Base-by-base conservation (phyloP, 2,329 filamentous ascomycete genomes). In the Polychaeton citri region DNA sequence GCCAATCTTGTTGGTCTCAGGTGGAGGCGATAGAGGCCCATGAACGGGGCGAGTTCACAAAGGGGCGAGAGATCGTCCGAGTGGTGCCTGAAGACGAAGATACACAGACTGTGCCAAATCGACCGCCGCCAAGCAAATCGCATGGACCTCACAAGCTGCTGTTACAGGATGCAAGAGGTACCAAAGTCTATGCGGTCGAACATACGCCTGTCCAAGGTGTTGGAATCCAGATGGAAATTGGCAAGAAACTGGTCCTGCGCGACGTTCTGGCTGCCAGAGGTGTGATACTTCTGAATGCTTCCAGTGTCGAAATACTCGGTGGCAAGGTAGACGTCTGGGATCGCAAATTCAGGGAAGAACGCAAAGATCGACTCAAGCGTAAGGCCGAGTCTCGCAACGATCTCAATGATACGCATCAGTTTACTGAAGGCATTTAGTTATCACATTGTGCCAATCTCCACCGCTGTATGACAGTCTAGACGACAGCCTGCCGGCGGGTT, bases 271-370 rank as follows among this genome's bases (percentile, higher is more conserved):
- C 92, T 2, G 74, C 81, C 4, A 69, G 88, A 38, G 90, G 86
- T 0, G 71, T 81, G 34, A 51, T 93, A n/a, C 61, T 96, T 58
- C 64, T 98, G 15, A 79, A 85, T 43, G 77, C 83, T 1, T 63
- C 62, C 2, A 75, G 59, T 38, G 78, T 76, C 36, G 68, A 72
- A n/a, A 53, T 93, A 2, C 59, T 95, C n/a, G 90, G 90, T 2
- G 90, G 90, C 0, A 92, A 83, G 61, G 71, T 96, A 31, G 86
- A 95, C 37, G 66, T 65, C 0, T 74, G 86, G 68, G 83, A 96
- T 52, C 78, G 74, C 52, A 68, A 68, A 6, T 96, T 88, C 88
- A 68, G 69, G 32, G 74, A 77, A 10, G 75, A 74, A 2, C 70
- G 82, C 43, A 77, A 94, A 56, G 69, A 68, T 33, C 71, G 74